These are phyloP conservation scores for Coemansia sp. DNA, from an alignment of 192 early-diverging fungal genomes.

Conservation along the genomic window DNA sequence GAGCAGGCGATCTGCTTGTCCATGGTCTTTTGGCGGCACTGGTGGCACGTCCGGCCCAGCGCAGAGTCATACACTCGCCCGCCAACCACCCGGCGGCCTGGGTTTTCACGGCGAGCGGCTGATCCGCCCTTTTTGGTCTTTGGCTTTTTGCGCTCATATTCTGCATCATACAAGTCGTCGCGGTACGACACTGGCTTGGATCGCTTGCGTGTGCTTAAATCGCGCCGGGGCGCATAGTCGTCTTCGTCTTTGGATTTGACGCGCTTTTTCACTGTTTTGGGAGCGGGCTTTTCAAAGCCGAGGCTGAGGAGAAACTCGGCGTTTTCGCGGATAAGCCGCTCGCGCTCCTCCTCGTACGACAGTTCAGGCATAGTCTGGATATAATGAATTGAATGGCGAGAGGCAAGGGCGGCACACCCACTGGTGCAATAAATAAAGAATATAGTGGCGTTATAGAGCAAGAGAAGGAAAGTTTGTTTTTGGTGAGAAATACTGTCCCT, in stretches of 20 bases:
- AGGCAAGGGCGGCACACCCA: neutral
- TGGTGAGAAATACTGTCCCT: neutral
- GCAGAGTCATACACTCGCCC: slow-evolving; percentile 29
- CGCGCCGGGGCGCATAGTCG: slow-evolving; percentile 20
- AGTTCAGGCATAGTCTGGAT: neutral
- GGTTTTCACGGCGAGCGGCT: slow-evolving; percentile 10
- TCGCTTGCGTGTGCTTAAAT: slow-evolving; percentile 19
- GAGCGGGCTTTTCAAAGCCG: slow-evolving; percentile 12
- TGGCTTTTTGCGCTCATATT: neutral
- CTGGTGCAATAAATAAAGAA: neutral
- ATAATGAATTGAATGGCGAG: neutral
- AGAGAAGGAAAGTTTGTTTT: neutral
- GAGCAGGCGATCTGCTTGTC: slow-evolving; percentile 37
- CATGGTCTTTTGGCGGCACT: slow-evolving; percentile 51
- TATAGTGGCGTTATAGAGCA: neutral
- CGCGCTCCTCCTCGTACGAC: slow-evolving; percentile 39
- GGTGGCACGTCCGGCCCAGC: slow-evolving; percentile 36
- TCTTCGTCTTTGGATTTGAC: slow-evolving; percentile 9
- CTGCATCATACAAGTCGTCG: slow-evolving; percentile 15
- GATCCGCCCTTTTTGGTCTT: slow-evolving; percentile 11
- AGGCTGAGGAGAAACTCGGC: slow-evolving; percentile 32
- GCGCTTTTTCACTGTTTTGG: neutral
- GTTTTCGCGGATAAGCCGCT: slow-evolving; percentile 42
- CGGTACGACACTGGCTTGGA: slow-evolving; percentile 19
- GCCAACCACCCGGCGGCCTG: slow-evolving; percentile 26